Conservation (phyloP, 129 eudicot species). For the Lonicera japonica region DNA sequence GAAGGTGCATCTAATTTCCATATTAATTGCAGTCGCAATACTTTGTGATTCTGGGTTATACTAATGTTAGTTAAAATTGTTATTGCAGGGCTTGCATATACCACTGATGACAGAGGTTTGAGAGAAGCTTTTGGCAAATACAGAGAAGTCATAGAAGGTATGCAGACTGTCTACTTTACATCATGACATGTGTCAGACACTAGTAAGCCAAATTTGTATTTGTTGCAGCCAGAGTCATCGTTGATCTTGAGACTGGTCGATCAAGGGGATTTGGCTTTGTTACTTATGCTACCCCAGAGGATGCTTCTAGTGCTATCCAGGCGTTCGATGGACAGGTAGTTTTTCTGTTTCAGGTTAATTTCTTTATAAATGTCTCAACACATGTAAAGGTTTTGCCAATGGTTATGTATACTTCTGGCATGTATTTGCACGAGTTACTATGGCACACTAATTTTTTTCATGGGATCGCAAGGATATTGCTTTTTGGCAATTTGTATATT, state of each 20-base stretch:
- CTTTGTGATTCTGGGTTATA: neutral
- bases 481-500: neutral
- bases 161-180: neutral
- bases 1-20: conserved; percentile 43
- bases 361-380: neutral
- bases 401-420: neutral
- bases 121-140: conserved; percentile 55
- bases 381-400: neutral
- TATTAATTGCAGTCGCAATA: neutral
- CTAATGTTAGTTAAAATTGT: neutral
- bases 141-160: conserved; percentile 76
- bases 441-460: too few species aligned
- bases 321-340: conserved; percentile 76
- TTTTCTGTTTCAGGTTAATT: neutral
- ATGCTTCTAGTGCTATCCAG: conserved; percentile 86
- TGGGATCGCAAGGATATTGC: too few species aligned
- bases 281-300: conserved; percentile 49
- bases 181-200: neutral
- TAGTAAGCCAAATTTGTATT: neutral
- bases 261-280: conserved; percentile 96
- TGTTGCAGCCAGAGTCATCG: conserved; percentile 68
- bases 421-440: too few species aligned
- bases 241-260: conserved; percentile 71
- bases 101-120: conserved; percentile 51
- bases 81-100: conserved; percentile 66